Conservation (phyloP, 257 asterid species). For the Phtheirospermum japonicum region DNA sequence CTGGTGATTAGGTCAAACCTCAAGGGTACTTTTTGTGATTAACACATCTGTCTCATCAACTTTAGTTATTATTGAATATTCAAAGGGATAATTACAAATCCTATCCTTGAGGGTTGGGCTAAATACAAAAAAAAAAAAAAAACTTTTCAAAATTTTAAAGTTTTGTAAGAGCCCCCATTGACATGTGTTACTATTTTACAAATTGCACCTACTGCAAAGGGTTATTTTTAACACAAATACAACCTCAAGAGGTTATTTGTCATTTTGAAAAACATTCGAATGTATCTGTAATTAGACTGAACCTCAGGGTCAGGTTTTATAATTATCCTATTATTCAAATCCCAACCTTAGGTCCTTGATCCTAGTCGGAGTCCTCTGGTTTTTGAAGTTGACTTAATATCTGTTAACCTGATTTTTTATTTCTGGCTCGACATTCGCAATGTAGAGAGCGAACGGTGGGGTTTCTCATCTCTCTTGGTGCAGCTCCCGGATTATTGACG, state of each 20-base stretch:
- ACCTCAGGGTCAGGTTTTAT: not conserved
- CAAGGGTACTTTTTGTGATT: not conserved
- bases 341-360: not conserved
- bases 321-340: constrained; percentile 2
- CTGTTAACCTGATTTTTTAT: constrained; percentile 6
- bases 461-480: constrained; percentile 70
- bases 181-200: not conserved
- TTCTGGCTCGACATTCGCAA: constrained; percentile 27
- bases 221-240: not conserved
- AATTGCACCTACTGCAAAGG: not conserved
- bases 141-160: not conserved
- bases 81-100: not conserved
- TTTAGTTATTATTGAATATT: constrained; percentile 3
- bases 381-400: constrained; percentile 15
- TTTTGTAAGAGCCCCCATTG: not conserved
- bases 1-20: too few species aligned
- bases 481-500: constrained; percentile 72
- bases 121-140: too few species aligned
- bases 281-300: not conserved
- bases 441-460: constrained; percentile 76
- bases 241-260: too few species aligned
- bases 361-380: constrained; percentile 21
- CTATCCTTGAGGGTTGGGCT: not conserved
- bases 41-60: not conserved
- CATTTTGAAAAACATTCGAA: not conserved